These are phyloP conservation scores for Aphanomyces euteiches DNA, from an alignment of 352 stramenopile species.

Conservation along the genomic window DNA sequence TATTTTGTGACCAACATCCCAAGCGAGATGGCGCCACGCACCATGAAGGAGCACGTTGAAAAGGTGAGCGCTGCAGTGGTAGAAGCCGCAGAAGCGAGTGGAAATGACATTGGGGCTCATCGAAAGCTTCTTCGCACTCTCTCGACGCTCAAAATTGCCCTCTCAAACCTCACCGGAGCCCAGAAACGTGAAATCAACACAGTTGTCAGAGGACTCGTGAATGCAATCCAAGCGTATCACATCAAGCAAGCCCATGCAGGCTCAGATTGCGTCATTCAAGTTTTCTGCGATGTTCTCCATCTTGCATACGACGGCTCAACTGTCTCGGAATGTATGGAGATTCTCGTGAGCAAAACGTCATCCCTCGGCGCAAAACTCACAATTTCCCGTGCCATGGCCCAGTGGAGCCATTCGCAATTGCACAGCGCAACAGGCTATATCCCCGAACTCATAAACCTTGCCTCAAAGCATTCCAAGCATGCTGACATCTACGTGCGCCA, in stretches of 20 bases:
- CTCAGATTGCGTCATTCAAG: slow-evolving; percentile 50
- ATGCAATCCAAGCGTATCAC: slow-evolving; percentile 23
- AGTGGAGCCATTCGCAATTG: slow-evolving; percentile 1
- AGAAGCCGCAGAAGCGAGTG: slow-evolving; percentile 19
- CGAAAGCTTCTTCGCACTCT: slow-evolving; percentile 21
- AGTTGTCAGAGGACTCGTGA: slow-evolving; percentile 9
- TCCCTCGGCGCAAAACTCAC: slow-evolving; percentile 26
- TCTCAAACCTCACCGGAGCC: not conserved
- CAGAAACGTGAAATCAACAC: slow-evolving; percentile 18
- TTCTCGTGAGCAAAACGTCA: slow-evolving; percentile 24
- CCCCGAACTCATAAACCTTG: slow-evolving; percentile 58
- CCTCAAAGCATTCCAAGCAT: slow-evolving; percentile 51
- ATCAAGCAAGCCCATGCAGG: slow-evolving; percentile 1
- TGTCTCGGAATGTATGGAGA: slow-evolving; percentile 34
- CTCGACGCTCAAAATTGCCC: slow-evolving; percentile 14
- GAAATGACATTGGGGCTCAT: not conserved
- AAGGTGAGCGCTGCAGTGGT: slow-evolving; percentile 7
- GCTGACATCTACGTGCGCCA: slow-evolving; percentile 82
- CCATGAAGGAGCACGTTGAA: slow-evolving; percentile 27
- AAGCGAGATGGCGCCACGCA: not conserved
- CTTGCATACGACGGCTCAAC: slow-evolving; percentile 69
- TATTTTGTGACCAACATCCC: not conserved
- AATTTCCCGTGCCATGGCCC: slow-evolving; percentile 24
- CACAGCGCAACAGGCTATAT: slow-evolving; percentile 61
- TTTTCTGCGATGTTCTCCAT: slow-evolving; percentile 71